Base-by-base conservation (phyloP, 164 flowering plant species). In the Litsea cubeba region DNA sequence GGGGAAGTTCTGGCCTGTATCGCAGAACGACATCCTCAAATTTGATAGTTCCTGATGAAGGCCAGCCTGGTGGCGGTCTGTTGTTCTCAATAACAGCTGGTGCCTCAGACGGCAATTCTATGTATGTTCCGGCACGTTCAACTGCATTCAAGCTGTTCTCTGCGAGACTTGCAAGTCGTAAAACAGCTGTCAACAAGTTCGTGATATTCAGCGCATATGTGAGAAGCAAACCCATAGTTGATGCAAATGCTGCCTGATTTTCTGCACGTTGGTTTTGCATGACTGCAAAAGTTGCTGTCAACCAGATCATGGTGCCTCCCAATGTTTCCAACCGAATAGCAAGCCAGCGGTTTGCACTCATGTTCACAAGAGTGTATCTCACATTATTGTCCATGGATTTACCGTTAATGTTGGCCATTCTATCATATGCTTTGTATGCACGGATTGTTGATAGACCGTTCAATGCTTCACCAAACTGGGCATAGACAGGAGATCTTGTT, bases 21-120 rank as follows among this genome's bases (percentile, higher is more conserved):
- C 99, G 88, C 49, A 96, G 75, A 67, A 94, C 91, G 76, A 96
- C 97, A 83, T 91, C 89, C 78, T 90, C 93, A 81, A 96, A 96
- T 69, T 81, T 85, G 67, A 96, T 88, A 2, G 90, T 76, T 71
- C 99, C 98, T 5, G 88, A 86, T 65, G 96, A 88, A 72, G 99
- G 98, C 99, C 99, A 96, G 18, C 90, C 98, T 69, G 94, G 97
- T 75, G 99, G 97, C 35, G 99, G 98, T 5, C 97, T 91, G 79
- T 84, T 88, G 78, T 79, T 78, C 74, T 94, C 98, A 71, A 92
- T 84, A 35, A 92, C 76, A 70, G 82, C 57, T 26, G 97, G 95
- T 79, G 94, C 98, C 76, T 96, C 99, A 20, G 99, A 88, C 69
- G 98, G 97, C 82, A 92, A 80, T 7, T 94, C 99, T 74, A 96